Base-by-base conservation (phyloP, 2,329 filamentous ascomycete species). In the Sclerotinia trifoliorum region DNA sequence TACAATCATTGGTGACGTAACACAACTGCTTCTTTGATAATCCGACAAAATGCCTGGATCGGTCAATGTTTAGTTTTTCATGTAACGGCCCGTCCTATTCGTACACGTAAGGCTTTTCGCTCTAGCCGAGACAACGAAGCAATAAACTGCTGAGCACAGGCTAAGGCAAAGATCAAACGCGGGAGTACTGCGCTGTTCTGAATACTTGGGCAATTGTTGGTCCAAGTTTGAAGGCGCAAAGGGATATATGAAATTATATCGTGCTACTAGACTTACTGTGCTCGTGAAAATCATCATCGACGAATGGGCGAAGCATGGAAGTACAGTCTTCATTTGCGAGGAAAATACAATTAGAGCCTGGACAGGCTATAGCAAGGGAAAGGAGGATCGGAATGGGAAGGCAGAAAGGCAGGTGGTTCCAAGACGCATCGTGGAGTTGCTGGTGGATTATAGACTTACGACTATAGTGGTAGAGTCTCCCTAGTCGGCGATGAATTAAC, bases 261-360 rank as follows among this genome's bases (percentile, higher is more conserved):
- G 2, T 48, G 42, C 42, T 32, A 19, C 10, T 13, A 32, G 13
- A 48, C 21, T 26, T 65, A 56, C 19, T 21, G 52, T 57, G 17
- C 19, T 44, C 29, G 39, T 42, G 29, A 39, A 39, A 49, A 5
- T 49, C 26, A 24, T 65, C 52, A 19, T 65, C 21, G 10, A 49
- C 63, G 8, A 24, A 49, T 7, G 52, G 26, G n/a, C 57, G 46
- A n/a, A 65, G 51, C 5, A 21, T 65, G 26, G 56, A 65, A 17
- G 62, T 65, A 21, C 39, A 65, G n/a, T 46, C 26, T 3, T 11
- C 19, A 35, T 65, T 62, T 17, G 58, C 44, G 58, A 62, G 44
- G 44, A 62, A 62, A 29, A 49, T 26, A 10, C 58, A 44, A 62
- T 51, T 44, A 44, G 44, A 26, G 49, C 58, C 44, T 32, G 51